Percentiles rank a stretch among this genome's conserved stretches.
These are phyloP conservation scores for Phellopilus nigrolimitatus DNA, from an alignment of 1,284 basidiomycete species.

Conservation along the genomic window DNA sequence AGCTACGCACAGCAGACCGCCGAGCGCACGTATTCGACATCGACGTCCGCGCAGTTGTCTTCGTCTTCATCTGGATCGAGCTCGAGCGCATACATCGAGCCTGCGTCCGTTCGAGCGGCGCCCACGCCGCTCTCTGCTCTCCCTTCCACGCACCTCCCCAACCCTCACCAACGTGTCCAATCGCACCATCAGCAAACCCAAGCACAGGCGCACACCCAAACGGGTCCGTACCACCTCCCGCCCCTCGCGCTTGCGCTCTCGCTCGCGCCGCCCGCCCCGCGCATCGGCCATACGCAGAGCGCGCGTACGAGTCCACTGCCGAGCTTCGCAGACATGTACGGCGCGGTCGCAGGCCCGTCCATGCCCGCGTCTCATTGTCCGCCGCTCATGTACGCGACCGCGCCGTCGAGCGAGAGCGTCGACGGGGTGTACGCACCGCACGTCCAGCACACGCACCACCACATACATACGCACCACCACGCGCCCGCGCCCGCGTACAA, in stretches of 20 bases:
- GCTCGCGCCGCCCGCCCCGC: constrained; percentile 4
- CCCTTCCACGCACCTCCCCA: too few relatives aligned
- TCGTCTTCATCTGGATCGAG: background rate
- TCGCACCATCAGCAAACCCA: constrained; percentile 7
- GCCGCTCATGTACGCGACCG: too few relatives aligned
- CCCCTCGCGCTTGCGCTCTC: constrained; percentile 12
- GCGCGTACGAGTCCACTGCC: constrained; percentile 8
- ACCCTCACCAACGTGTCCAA: too few relatives aligned
- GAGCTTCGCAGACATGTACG: constrained; percentile 6
- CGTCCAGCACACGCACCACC: background rate
- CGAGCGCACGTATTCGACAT: too few relatives aligned
- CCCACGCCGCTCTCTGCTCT: too few relatives aligned
- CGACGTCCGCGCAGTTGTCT: constrained; percentile 2
- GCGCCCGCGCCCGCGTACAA: background rate
- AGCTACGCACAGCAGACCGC: background rate
- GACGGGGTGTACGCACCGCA: constrained; percentile 1
- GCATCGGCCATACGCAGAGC: constrained; percentile 14
- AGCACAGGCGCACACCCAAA: background rate
- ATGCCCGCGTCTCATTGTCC: too few relatives aligned
- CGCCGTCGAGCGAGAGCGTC: background rate
- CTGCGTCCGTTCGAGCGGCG: background rate
- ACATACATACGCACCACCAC: constrained; percentile 5
- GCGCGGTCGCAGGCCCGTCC: too few relatives aligned
- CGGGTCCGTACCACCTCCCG: constrained; percentile 11
- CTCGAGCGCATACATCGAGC: background rate